Evolutionary conservation across 352 stramenopile species (phyloP).

Genomic region (Elongisporangium prolatum): DNA sequence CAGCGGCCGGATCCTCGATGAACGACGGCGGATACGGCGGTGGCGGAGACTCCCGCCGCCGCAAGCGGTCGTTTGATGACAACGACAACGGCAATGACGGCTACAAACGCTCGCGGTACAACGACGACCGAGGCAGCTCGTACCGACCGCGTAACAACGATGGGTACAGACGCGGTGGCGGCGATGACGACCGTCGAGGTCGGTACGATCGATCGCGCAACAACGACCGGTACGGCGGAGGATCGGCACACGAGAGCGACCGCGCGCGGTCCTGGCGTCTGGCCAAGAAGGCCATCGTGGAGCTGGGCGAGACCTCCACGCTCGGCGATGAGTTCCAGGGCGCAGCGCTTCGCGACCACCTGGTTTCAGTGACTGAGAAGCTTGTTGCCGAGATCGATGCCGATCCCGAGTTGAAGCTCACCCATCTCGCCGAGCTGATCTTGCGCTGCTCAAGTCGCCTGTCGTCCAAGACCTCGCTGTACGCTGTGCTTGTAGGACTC

Average conservation of each 20-base stretch:
- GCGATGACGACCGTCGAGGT: slow-evolving; percentile 27
- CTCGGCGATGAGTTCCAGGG: slow-evolving; percentile 26
- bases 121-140: slow-evolving; percentile 29
- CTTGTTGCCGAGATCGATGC: slow-evolving; percentile 50
- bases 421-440: slow-evolving; percentile 46
- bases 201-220: slow-evolving; percentile 20
- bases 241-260: slow-evolving; percentile 45
- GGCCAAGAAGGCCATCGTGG: slow-evolving; percentile 68
- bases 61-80: slow-evolving; percentile 67
- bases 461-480: slow-evolving; percentile 69
- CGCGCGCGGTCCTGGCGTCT: slow-evolving; percentile 62
- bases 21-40: slow-evolving; percentile 11
- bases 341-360: slow-evolving; percentile 34
- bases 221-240: slow-evolving; percentile 17
- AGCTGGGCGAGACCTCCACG: slow-evolving; percentile 45
- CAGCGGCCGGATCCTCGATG: not conserved
- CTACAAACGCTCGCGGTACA: slow-evolving; percentile 60
- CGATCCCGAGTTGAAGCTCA: slow-evolving; percentile 54
- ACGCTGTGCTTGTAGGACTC: slow-evolving; percentile 60
- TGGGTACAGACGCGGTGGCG: slow-evolving; percentile 14
- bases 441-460: slow-evolving; percentile 47
- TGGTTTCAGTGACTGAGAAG: slow-evolving; percentile 31
- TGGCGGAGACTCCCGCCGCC: slow-evolving; percentile 19
- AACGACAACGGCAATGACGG: slow-evolving; percentile 29
- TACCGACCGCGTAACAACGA: slow-evolving; percentile 19